Evolutionary conservation across 768 basidiomycete species (phyloP), one percentile per base, ranked within the genome.

Genomic region (Aureoboletus auriporus): DNA sequence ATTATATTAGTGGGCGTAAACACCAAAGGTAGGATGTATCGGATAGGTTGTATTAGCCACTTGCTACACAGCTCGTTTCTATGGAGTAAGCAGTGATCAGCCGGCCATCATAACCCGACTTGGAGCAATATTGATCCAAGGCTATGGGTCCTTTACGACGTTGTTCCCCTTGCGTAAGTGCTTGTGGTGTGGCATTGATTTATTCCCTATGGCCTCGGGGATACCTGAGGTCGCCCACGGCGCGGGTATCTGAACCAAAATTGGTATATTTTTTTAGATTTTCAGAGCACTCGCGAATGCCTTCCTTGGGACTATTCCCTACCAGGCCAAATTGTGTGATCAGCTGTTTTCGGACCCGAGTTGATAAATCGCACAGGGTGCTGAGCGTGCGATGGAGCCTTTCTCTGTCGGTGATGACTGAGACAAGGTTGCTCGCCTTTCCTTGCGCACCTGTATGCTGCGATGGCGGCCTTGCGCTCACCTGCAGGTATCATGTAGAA

Each of bases 131-230:
- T 35, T 40, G 40, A 20, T 33, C 27, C 11, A 31, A 31, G 34
- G n/a, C 33, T 36, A 12, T 43, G 30, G 44, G 13, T 16, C 17
- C n/a, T 37, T 43, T 51, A 41, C 26, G 43, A 20, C 17, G 26
- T 43, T 48, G 42, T 39, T 49, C 31, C 34, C 34, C 36, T 48
- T 44, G 51, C 42, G 50, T 50, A 48, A 49, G 43, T 40, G n/a
- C 26, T 31, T 27, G 20, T 42, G 29, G 35, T 20, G 43, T 44
- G 39, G n/a, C 3, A n/a, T 40, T 10, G 27, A 45, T 44, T 36
- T 49, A 5, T 39, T 52, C 27, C 33, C 34, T 40, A 20, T 20
- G 33, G n/a, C 51, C 56, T 52, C 53, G 62, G 62, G 12, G 54
- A 54, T 59, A 46, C 40, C 49, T 46, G 31, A 4, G 20, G 28